Evolutionary conservation across 805 yeast genomes (phyloP), one percentile per base, ranked within the genome.

Genomic region (Cyberlindnera xishuangbannaensis): DNA sequence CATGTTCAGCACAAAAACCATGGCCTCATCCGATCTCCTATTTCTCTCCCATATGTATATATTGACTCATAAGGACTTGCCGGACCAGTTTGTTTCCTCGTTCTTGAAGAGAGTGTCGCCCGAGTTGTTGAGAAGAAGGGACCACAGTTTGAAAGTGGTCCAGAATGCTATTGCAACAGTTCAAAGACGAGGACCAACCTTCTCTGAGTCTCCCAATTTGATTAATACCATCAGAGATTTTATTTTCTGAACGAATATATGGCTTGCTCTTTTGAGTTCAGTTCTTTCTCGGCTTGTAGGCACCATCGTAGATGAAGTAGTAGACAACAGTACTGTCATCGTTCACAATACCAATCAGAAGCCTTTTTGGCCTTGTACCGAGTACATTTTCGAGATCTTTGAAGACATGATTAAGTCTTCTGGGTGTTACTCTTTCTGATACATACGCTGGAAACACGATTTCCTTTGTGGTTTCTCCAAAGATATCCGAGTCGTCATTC

Each of bases 301-400:
- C 56, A 4, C 88, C 88, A 45, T 74, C 76, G 51, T 78, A 74
- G 13, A 78, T 64, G 51, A 73, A 71, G 53, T 82, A 81, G 45
- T 76, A 82, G n/a, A 79, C 79, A 14, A 78, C 65, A 0, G 87
- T 77, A 2, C 85, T 79, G 51, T 82, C 92, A 35, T 69, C 69
- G 44, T 72, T 76, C 3, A 72, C 67, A 10, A 81, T 60, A 0
- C 73, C 87, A 19, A 76, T 41, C 0, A 78, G 59, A 3, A 82
- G 41, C 36, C 76, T 58, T 27, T 55, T 56, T 0, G 76, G 73
- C 18, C 72, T 48, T 6, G 4, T 5, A 1, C 39, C 39, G 1
- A 16, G 33, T 1, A 5, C 18, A 7, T 15, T 16, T 6, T 40
- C 37, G 2, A 67, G 48, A 10, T 27, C 47, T 0, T 39, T 40